phyloP scores from a whole-genome alignment of 2,329 filamentous ascomycete genomes.

The Exophiala sp. region DNA sequence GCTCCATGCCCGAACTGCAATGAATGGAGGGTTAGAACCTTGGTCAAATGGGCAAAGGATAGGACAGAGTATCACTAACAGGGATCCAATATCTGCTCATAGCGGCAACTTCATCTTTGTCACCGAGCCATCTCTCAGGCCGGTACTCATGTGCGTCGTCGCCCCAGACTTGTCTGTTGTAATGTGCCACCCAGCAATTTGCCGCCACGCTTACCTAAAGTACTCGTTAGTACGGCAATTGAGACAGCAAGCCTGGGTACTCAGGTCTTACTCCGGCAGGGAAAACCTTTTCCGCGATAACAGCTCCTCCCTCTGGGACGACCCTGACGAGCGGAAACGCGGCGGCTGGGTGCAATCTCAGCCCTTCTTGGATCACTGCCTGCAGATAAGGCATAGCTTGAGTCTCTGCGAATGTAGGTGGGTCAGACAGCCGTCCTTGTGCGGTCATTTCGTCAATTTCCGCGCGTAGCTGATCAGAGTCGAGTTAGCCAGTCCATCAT shows the following conservation, averaged over 20 bases:
- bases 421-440: slow-evolving; percentile 34
- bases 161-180: neutral
- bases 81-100: neutral
- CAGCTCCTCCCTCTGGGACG: slow-evolving; percentile 43
- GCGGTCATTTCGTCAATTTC: slow-evolving; percentile 10
- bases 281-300: slow-evolving; percentile 40
- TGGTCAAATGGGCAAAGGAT: neutral
- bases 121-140: neutral
- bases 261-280: slow-evolving; percentile 28
- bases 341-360: slow-evolving; percentile 50
- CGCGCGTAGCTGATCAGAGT: neutral
- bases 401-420: slow-evolving; percentile 58
- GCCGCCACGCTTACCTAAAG: neutral
- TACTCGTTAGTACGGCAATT: neutral
- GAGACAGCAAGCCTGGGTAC: neutral
- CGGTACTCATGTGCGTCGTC: neutral
- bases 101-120: neutral
- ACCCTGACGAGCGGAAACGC: slow-evolving; percentile 70
- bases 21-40: neutral
- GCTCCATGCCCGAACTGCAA: neutral
- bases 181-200: neutral
- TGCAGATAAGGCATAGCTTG: slow-evolving; percentile 67
- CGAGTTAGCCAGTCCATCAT: neutral
- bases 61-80: neutral
- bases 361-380: slow-evolving; percentile 72